Base-by-base conservation (phyloP, 495 filamentous ascomycete species). In the Xylaria acuta region DNA sequence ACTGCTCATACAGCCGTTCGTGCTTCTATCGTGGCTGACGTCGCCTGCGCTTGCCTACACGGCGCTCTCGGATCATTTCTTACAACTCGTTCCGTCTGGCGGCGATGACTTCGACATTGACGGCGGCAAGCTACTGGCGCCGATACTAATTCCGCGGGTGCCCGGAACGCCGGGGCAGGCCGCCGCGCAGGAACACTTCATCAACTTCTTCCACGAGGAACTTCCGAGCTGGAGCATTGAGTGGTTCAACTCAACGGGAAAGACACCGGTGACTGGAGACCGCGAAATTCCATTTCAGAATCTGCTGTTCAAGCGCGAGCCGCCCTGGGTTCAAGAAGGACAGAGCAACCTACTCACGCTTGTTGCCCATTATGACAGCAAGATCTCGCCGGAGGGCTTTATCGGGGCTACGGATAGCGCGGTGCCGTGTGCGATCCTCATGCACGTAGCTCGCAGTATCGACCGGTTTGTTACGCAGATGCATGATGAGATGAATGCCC, bases 401-500 rank as follows among this genome's bases (percentile, higher is more conserved):
- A 94, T 99, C 64, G 96, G 96, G 7, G 96, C 94, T 0, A 95
- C 91, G 32, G 96, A 99, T 75, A 97, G 94, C 74, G 96, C 96
- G 0, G 96, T 90, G 41, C 94, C 97, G 40, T 97, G 94, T 80
- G 97, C 97, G 0, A 92, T 98, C 82, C 84, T 99, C 58, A 86
- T 99, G 89, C 92, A 96, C 79, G 90, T 90, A 12, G 93, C 94
- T 76, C 84, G 92, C 72, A 93, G 86, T 69, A 84, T 99, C 27
- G 94, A 98, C 79, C 82, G 76, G 25, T 94, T 92, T 1, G 77
- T 99, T 78, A 93, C 89, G 16, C 86, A 86, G 81, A 95, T 94
- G 82, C 97, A 96, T 92, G 86, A 87, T 36, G 86, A 84, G 25
- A 93, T 94, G 89, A 75, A 87, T 71, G 86, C 83, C 40, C 82